Base-by-base conservation (phyloP, 1,284 basidiomycete species). In the Ceratobasidium sp. region DNA sequence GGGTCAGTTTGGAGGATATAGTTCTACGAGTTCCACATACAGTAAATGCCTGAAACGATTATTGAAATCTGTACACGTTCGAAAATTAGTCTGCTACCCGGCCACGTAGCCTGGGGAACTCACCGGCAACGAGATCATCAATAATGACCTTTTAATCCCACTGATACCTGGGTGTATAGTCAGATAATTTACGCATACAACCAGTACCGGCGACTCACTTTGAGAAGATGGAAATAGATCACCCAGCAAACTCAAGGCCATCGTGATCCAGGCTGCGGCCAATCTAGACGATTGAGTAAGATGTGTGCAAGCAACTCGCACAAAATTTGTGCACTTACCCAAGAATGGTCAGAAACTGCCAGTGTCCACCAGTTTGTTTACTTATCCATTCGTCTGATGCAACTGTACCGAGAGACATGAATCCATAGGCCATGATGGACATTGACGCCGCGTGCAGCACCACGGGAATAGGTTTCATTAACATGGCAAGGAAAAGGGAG, bases 331-430 rank as follows among this genome's bases (percentile, higher is more conserved):
- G 27, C 25, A 76, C 81, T 44, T 72, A 88, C 89, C 88, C 88
- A 77, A 89, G 85, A 70, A 91, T 89, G 0, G 91, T 93, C 58
- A 93, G 77, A 74, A 84, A 92, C 75, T 87, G 87, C 54, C 82
- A 81, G 72, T 87, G 84, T 0, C 89, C 89, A 21, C 88, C 87
- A 30, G 60, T 68, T 70, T 74, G 70, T 25, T 56, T 69, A 56
- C 64, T 23, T 23, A 77, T 73, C 56, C 71, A 68, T 11, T 74
- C 71, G 9, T 72, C 73, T 19, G 71, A 70, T 2, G 71, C 66
- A 11, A 75, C 8, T 1, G 68, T 69, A 23, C 72, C 67, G 49
- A 78, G 56, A 6, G 69, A 75, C 56, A 71, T 56, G 64, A 76
- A 78, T 1, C 77, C 77, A 56, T 75, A 73, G 21, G 75, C 54